Percentiles rank a stretch among this genome's conserved stretches.
These are phyloP conservation scores for Boletus subcaerulescens DNA, from an alignment of 768 basidiomycete genomes.

Conservation along the genomic window DNA sequence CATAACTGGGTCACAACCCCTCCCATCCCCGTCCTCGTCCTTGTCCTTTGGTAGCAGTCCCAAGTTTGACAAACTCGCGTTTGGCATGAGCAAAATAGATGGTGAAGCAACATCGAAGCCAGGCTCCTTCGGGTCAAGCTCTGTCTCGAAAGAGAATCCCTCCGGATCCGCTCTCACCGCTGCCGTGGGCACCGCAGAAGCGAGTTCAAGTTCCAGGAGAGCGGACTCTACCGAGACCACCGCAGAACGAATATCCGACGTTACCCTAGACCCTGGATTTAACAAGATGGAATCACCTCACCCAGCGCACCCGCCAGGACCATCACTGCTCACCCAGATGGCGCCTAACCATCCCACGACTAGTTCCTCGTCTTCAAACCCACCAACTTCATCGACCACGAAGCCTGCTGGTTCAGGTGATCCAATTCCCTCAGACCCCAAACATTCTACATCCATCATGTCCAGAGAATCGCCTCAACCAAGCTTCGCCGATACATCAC, in stretches of 20 bases:
- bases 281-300: slow-evolving; percentile 38
- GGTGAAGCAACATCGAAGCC: slow-evolving; percentile 38
- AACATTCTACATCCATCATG: slow-evolving; percentile 26
- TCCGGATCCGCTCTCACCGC: slow-evolving; percentile 17
- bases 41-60: slow-evolving; percentile 68
- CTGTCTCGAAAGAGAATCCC: slow-evolving; percentile 21
- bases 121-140: slow-evolving; percentile 29
- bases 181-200: slow-evolving; percentile 11
- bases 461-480: slow-evolving; percentile 28
- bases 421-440: slow-evolving; percentile 16
- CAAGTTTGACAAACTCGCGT: slow-evolving; percentile 82
- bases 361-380: slow-evolving; percentile 22
- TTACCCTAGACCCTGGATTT: slow-evolving; percentile 40
- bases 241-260: slow-evolving; percentile 50
- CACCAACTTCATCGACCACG: slow-evolving; percentile 25
- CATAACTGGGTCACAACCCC: slow-evolving; percentile 91
- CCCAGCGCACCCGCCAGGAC: slow-evolving; percentile 47
- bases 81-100: slow-evolving; percentile 91
- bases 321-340: slow-evolving; percentile 73
- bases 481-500: slow-evolving; percentile 25
- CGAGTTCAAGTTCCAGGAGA: slow-evolving; percentile 18
- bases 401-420: slow-evolving; percentile 23
- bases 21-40: slow-evolving; percentile 81
- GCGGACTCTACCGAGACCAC: slow-evolving; percentile 42
- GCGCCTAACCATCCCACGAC: slow-evolving; percentile 38